A percentile compares a stretch with the other conserved stretches of the same genome.
Evolutionary conservation across 83 land plant species (phyloP).

Genomic region (Diphasiastrum complanatum): DNA sequence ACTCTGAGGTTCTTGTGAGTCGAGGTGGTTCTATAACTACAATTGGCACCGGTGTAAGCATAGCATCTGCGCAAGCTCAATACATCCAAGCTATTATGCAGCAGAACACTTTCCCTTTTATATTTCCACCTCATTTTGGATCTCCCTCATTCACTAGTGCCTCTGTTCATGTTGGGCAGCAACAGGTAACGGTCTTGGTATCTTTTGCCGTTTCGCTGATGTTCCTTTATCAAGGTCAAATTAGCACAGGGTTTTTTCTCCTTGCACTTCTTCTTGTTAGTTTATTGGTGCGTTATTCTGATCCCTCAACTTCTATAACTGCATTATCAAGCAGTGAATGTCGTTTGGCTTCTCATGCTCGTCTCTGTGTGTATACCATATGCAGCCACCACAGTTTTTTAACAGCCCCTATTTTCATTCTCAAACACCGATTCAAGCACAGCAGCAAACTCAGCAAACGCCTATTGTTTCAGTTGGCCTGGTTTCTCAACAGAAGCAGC

Average conservation of each 20-base stretch:
- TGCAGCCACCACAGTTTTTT: conserved; percentile 22
- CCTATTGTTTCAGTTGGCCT: conserved; percentile 7
- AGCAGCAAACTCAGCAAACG: conserved; percentile 5
- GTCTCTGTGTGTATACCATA: not conserved
- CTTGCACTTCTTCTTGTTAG: too few species aligned
- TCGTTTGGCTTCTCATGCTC: not conserved
- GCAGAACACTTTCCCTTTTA: conserved; percentile 19
- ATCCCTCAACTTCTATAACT: too few species aligned
- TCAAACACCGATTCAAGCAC: not conserved
- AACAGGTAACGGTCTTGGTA: conserved; percentile 16
- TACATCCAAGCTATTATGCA: conserved; percentile 31
- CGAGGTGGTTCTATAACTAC: too few species aligned
- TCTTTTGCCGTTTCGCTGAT: not conserved
- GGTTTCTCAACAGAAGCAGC: conserved; percentile 11
- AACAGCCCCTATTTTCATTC: conserved; percentile 14
- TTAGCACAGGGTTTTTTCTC: too few species aligned
- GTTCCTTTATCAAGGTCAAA: too few species aligned
- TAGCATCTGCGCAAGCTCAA: conserved; percentile 28
- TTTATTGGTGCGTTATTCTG: too few species aligned
- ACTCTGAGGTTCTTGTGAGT: too few species aligned
- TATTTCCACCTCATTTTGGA: conserved; percentile 19
- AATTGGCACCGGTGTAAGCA: too few species aligned
- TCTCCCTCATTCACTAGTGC: conserved; percentile 15
- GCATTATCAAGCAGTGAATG: not conserved
- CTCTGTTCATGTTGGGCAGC: conserved; percentile 10